These are phyloP conservation scores for Neurospora hispaniola DNA, from an alignment of 495 filamentous ascomycete species.

Conservation along the genomic window DNA sequence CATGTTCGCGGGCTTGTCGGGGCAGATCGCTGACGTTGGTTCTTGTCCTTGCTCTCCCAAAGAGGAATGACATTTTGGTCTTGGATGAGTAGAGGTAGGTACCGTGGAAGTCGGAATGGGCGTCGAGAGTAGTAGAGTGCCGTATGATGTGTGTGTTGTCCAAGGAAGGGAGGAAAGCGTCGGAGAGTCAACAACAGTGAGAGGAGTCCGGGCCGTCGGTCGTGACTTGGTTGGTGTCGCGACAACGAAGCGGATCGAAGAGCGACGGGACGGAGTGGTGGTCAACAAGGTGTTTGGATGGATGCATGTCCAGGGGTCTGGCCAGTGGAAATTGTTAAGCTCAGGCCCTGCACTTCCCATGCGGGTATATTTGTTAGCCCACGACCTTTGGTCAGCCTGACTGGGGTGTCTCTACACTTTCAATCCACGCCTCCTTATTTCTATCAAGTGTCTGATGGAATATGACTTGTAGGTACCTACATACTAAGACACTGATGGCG, in stretches of 20 bases:
- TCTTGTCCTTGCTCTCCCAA: slow-evolving; percentile 56
- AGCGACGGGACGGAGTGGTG: background rate
- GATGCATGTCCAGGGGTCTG: background rate
- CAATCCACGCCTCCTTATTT: background rate
- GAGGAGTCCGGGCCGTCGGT: no score
- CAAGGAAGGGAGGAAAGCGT: background rate
- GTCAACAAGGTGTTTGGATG: background rate
- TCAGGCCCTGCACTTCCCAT: background rate
- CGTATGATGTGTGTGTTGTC: no score
- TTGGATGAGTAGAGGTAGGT: background rate
- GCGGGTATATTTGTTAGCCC: background rate
- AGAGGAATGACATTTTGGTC: slow-evolving; percentile 77
- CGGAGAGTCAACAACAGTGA: background rate
- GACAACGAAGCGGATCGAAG: background rate
- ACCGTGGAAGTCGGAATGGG: background rate
- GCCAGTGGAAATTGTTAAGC: background rate
- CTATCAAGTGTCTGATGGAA: background rate
- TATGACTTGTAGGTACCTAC: no score
- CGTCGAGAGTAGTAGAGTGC: background rate
- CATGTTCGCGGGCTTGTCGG: slow-evolving; percentile 44
- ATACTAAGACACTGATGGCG: no score
- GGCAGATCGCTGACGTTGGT: slow-evolving; percentile 42
- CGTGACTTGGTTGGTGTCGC: background rate
- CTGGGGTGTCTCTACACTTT: background rate
- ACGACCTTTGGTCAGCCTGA: background rate